Percentiles rank a stretch among this genome's conserved stretches.
These are phyloP conservation scores for Phaseolus coccineus DNA, from an alignment of 331 rosid species.

Conservation along the genomic window DNA sequence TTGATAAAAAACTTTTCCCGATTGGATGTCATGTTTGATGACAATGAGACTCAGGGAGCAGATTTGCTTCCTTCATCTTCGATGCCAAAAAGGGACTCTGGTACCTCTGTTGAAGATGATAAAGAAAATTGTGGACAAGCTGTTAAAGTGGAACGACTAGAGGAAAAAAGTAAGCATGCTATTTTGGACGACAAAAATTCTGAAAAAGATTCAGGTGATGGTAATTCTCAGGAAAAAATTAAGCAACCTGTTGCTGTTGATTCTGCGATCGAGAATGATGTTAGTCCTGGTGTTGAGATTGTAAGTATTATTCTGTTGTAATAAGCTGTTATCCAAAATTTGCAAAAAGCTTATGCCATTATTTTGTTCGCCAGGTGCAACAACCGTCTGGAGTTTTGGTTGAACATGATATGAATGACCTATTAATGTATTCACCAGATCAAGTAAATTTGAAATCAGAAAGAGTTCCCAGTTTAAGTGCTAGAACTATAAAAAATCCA, in stretches of 20 bases:
- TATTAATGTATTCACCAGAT: constrained; percentile 61
- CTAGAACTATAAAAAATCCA: constrained; percentile 56
- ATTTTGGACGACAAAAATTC: constrained; percentile 43
- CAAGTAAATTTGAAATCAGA: constrained; percentile 60
- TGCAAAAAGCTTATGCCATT: not conserved
- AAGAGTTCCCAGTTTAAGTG: constrained; percentile 44
- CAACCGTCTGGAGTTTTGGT: constrained; percentile 63
- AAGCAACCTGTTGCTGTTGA: constrained; percentile 45
- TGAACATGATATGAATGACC: constrained; percentile 72
- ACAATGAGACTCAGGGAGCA: constrained; percentile 52
- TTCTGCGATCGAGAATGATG: constrained; percentile 46
- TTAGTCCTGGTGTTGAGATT: constrained; percentile 47
- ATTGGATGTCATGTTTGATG: constrained; percentile 80
- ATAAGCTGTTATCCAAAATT: constrained; percentile 5
- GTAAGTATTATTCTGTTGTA: constrained; percentile 56
- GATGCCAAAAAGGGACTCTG: constrained; percentile 46
- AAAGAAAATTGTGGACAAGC: constrained; percentile 59
- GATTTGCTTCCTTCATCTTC: constrained; percentile 55
- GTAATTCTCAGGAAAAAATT: constrained; percentile 51
- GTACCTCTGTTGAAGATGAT: constrained; percentile 52
- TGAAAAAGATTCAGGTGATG: constrained; percentile 46
- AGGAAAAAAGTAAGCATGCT: constrained; percentile 41
- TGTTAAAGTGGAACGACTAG: constrained; percentile 44
- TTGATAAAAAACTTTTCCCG: constrained; percentile 72
- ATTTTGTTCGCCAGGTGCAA: constrained; percentile 54